These are phyloP conservation scores for Ophiostoma montium DNA, from an alignment of 2,329 filamentous ascomycete genomes.

Conservation along the genomic window DNA sequence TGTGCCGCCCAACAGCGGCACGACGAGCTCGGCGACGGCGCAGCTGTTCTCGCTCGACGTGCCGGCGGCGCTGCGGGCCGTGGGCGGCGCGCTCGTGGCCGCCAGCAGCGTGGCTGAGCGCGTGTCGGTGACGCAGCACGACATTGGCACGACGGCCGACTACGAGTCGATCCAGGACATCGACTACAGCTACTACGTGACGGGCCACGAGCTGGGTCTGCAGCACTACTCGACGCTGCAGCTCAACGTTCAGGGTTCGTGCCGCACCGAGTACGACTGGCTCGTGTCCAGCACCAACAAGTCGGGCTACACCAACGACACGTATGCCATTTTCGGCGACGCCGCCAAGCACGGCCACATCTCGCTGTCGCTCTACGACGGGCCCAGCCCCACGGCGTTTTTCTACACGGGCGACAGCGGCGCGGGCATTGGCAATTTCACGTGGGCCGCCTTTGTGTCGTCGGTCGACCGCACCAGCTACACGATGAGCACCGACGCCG, in stretches of 20 bases:
- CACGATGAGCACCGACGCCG: slow-evolving; percentile 14
- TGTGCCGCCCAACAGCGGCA: slow-evolving; percentile 10
- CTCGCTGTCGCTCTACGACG: slow-evolving; percentile 11
- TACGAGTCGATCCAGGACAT: slow-evolving; percentile 13
- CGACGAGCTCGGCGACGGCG: slow-evolving; percentile 5
- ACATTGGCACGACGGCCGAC: slow-evolving; percentile 11
- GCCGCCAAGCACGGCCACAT: slow-evolving; percentile 6
- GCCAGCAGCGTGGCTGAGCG: slow-evolving; percentile 33
- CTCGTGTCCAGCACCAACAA: slow-evolving; percentile 9
- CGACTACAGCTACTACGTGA: slow-evolving; percentile 16
- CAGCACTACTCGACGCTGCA: slow-evolving; percentile 15
- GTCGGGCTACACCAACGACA: slow-evolving; percentile 12
- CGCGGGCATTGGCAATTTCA: slow-evolving; percentile 13
- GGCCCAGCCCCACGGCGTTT: slow-evolving; percentile 8
- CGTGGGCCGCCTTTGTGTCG: slow-evolving; percentile 17
- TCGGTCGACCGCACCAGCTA: slow-evolving; percentile 17
- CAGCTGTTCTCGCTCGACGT: slow-evolving; percentile 12
- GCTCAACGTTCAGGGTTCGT: slow-evolving; percentile 17
- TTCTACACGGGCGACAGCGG: slow-evolving; percentile 7
- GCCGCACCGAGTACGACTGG: slow-evolving; percentile 19
- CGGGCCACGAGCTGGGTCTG: slow-evolving; percentile 17
- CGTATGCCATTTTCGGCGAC: slow-evolving; percentile 10
- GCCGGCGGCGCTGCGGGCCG: slow-evolving; percentile 67
- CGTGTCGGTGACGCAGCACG: slow-evolving; percentile 5
- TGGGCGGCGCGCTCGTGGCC: slow-evolving; percentile 68